Percentiles rank a stretch among this genome's conserved stretches.
These are phyloP conservation scores for Termitomyces sp. DNA, from an alignment of 768 basidiomycete species.

Conservation along the genomic window DNA sequence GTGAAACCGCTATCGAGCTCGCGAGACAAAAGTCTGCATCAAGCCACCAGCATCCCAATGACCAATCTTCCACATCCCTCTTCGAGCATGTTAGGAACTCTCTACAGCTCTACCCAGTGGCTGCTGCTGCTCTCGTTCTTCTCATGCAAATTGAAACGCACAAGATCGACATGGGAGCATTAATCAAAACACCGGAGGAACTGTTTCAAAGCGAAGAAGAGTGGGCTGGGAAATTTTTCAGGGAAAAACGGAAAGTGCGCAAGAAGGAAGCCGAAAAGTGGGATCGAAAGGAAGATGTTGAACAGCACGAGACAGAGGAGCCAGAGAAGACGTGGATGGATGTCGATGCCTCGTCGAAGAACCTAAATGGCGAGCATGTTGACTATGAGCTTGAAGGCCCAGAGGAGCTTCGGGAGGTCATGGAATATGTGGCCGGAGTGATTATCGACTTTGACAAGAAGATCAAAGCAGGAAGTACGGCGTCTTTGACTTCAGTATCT, in stretches of 20 bases:
- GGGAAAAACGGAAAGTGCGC: constrained; percentile 26
- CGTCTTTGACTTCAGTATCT: constrained; percentile 4
- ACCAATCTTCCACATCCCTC: constrained; percentile 14
- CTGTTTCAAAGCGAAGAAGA: constrained; percentile 48
- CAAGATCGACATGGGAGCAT: constrained; percentile 52
- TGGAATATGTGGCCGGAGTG: constrained; percentile 54
- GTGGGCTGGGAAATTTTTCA: constrained; percentile 45
- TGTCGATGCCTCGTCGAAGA: constrained; percentile 25
- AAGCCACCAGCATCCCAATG: constrained; percentile 5
- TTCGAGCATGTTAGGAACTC: constrained; percentile 37
- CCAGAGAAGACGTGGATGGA: constrained; percentile 31
- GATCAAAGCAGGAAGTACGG: constrained; percentile 15
- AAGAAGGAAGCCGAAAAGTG: constrained; percentile 13
- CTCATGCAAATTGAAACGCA: constrained; percentile 40
- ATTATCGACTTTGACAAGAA: constrained; percentile 43
- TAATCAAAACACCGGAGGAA: constrained; percentile 46
- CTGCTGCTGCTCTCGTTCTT: constrained; percentile 34
- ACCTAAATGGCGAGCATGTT: constrained; percentile 11
- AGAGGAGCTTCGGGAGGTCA: constrained; percentile 50
- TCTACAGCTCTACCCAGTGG: constrained; percentile 40
- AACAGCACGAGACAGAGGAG: constrained; percentile 27
- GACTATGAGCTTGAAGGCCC: constrained; percentile 38
- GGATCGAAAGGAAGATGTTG: neutral
- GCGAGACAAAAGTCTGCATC: constrained; percentile 11
- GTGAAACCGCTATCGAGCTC: constrained; percentile 35